Evolutionary conservation across 2,329 filamentous ascomycete species (phyloP), one percentile per base, ranked within the genome.

Genomic region (Stemphylium lycopersici): DNA sequence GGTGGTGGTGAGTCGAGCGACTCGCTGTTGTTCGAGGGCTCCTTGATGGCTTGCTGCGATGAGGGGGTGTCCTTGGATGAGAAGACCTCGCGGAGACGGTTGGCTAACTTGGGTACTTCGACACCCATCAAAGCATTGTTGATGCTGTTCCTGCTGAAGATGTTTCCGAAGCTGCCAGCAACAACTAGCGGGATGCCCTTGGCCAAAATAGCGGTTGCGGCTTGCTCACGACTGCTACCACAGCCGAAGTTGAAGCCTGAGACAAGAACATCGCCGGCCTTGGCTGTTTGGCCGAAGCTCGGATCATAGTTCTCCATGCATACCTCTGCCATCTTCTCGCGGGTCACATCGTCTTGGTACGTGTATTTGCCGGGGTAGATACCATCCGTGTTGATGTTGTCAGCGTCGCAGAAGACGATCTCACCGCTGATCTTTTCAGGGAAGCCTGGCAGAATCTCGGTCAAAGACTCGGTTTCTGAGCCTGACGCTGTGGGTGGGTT

Each of bases 221-320:
- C 91, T 74, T 96, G 91, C 74, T 97, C 93, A 49, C 93, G 81
- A 1, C 87, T 91, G 52, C 81, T 86, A 15, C 92, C 92, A 62
- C 87, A 91, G 42, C 93, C 93, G 70, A 97, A 96, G 79, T 96
- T 96, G 80, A 87, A 95, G 29, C 92, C 92, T 0, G 87, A 78
- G 0, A 97, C 92, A 1, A 97, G 83, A 49, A 97, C 90, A 67
- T 98, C 93, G 43, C 86, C 87, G 0, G 84, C 71, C 60, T 83
- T 83, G 40, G 89, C 87, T 32, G 87, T 80, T 1, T 77, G 74
- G 8, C 81, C 75, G 72, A 97, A 97, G 0, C 80, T 72, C 0
- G 83, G 77, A 71, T 98, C 93, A 77, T 96, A 98, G 81, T 98
- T 98, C 72, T 89, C 84, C 92, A 98, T 97, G 76, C 90, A 93